phyloP scores from a whole-genome alignment of 495 filamentous ascomycete species.

The Neurospora cerealis region DNA sequence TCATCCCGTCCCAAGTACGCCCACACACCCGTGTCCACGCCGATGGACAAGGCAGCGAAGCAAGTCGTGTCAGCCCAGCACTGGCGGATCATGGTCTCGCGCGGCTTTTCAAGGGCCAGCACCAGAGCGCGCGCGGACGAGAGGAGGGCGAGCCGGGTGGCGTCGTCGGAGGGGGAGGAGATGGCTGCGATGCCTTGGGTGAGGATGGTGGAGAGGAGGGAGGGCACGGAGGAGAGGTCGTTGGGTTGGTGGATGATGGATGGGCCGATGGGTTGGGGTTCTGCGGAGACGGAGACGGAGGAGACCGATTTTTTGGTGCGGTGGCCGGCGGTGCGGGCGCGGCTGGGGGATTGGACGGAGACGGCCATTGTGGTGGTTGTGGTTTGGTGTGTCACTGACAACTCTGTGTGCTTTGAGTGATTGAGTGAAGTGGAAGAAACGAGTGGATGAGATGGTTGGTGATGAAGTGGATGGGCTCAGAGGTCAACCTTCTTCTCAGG shows the following conservation, averaged over 20 bases:
- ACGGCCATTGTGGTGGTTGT: background rate
- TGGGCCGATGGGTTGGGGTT: background rate
- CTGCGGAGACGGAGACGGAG: background rate
- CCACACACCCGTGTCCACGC: constrained; percentile 1
- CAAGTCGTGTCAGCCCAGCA: constrained; percentile 15
- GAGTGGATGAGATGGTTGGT: background rate
- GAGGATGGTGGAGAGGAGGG: background rate
- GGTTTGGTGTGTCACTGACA: background rate
- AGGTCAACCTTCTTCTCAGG: background rate
- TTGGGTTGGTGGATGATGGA: background rate
- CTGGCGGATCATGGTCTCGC: constrained; percentile 25
- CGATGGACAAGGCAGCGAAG: background rate
- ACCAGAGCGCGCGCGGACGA: constrained; percentile 7
- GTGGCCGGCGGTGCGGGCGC: background rate
- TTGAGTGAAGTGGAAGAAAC: background rate
- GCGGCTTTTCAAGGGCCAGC: constrained; percentile 17
- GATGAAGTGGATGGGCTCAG: background rate
- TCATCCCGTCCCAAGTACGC: background rate
- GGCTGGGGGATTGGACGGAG: background rate
- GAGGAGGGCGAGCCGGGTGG: constrained; percentile 3
- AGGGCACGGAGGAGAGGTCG: background rate
- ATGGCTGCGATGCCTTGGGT: background rate
- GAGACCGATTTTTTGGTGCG: background rate
- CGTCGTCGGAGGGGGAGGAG: background rate
- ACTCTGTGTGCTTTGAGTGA: background rate